Conservation (phyloP, 2,329 filamentous ascomycete species). For the Podosphaera xanthii region DNA sequence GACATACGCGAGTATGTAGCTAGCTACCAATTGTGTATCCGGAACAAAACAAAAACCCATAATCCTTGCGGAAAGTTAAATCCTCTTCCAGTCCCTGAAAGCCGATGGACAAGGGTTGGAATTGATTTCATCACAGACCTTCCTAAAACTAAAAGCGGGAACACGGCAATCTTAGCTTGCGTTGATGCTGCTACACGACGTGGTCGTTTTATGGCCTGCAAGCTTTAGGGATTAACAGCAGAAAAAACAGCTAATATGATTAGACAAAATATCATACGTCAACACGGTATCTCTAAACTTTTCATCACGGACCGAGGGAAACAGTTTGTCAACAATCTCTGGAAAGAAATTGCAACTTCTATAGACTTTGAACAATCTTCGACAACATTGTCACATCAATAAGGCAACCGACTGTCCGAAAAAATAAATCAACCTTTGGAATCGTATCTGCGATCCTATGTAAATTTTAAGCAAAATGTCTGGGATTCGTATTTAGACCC, state of each 20-base stretch:
- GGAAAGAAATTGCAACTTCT: background rate
- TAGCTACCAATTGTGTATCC: background rate
- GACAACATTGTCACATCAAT: background rate
- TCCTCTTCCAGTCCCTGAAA: background rate
- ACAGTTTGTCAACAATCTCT: background rate
- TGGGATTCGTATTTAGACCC: conserved; percentile 1
- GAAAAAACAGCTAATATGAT: background rate
- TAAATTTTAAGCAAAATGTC: conserved; percentile 4
- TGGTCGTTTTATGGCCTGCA: background rate
- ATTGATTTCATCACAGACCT: background rate
- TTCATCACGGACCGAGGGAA: background rate
- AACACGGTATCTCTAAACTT: background rate
- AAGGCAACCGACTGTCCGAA: background rate
- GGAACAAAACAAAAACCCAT: background rate
- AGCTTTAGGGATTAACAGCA: background rate
- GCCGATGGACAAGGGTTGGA: background rate
- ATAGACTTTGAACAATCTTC: background rate
- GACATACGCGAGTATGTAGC: background rate
- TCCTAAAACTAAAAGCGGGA: background rate
- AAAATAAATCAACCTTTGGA: conserved; percentile 2
- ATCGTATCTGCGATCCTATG: conserved; percentile 1
- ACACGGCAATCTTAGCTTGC: conserved; percentile 1
- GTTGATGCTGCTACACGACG: background rate
- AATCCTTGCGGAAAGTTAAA: background rate
- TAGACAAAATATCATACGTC: background rate